Evolutionary conservation across 345 rosid species (phyloP), one percentile per base, ranked within the genome.

Genomic region (Noccaea bulbosa): DNA sequence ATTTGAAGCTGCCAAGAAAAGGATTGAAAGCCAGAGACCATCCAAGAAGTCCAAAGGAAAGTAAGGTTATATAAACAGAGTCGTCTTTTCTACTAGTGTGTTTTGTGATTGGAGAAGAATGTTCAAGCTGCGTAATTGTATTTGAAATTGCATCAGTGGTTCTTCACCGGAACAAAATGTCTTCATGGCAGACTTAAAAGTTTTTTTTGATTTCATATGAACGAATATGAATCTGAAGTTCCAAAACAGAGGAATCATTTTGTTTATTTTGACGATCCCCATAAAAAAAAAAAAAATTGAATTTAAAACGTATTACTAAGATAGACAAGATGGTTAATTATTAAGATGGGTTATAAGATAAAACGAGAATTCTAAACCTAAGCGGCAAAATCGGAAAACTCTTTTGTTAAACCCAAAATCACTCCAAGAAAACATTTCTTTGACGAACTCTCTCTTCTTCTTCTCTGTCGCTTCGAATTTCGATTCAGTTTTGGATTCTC

Each of bases 1-100:
- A 75, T 90, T 93, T 61, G 87, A 90, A 84, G 96, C 97, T 76
- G 81, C 88, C 35, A 77, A 69, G 80, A 85, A 69, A 79, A 87
- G 81, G 80, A 55, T 93, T 7, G 89, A 83, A 51, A 70, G 74
- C 60, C 33, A 49, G 0, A 83, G 67, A 75, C 52, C 78, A 49
- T 72, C 87, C 65, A 84, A 73, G 65, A 85, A 83, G 55, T 79
- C 81, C 2, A 86, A 77, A 53, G 16, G 72, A 44, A 84, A 81
- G 83, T 80, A 71, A 39, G 35, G 12, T 55, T 11, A 27, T 15
- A n/a, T 16, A 14, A 69, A 63, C 72, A 49, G 69, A 65, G 35
- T 49, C 22, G 49, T 38, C 70, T 50, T 39, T 7, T 39, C 7
- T n/a, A 41, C 8, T 11, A 67, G 8, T 50, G 16, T 9, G 3